Evolutionary conservation across 1,284 basidiomycete genomes (phyloP).

Genomic region (Melampsora abietis-canadensis): DNA sequence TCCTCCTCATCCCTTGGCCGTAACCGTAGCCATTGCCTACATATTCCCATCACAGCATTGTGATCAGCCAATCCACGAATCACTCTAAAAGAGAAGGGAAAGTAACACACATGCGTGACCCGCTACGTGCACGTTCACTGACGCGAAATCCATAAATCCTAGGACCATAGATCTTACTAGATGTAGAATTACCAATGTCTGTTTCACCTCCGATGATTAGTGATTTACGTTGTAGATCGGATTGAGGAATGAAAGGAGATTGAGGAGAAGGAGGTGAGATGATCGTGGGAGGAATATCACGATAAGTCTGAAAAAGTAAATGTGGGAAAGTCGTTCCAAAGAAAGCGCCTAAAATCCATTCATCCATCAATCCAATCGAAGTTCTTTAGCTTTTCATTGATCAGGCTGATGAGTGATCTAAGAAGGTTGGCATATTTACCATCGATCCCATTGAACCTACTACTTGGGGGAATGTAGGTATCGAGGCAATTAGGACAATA

Average conservation of each 20-base stretch:
- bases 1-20: slow-evolving; percentile 35
- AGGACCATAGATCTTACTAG: slow-evolving; percentile 81
- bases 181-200: slow-evolving; percentile 57
- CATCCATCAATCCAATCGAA: background rate
- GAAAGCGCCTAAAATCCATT: slow-evolving; percentile 92
- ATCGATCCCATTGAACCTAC: slow-evolving; percentile 91
- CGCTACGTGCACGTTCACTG: slow-evolving; percentile 66
- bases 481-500: slow-evolving; percentile 99
- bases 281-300: slow-evolving; percentile 79
- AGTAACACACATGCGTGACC: slow-evolving; percentile 77
- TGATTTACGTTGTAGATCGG: slow-evolving; percentile 46
- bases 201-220: slow-evolving; percentile 40
- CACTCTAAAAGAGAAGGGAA: background rate
- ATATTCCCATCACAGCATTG: background rate
- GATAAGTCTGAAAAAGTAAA: slow-evolving; percentile 95
- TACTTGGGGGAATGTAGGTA: slow-evolving; percentile 91
- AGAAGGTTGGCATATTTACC: slow-evolving; percentile 61
- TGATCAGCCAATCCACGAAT: background rate
- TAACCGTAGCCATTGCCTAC: slow-evolving; percentile 39
- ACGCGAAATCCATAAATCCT: slow-evolving; percentile 79
- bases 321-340: slow-evolving; percentile 98
- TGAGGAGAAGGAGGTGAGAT: slow-evolving; percentile 37
- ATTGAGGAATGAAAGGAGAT: slow-evolving; percentile 36
- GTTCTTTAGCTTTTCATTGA: too few relatives aligned
- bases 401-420: background rate